Percentiles rank a stretch among this genome's conserved stretches.
These are phyloP conservation scores for Coniochaeta hoffmannii DNA, from an alignment of 2,329 filamentous ascomycete species.

Conservation along the genomic window DNA sequence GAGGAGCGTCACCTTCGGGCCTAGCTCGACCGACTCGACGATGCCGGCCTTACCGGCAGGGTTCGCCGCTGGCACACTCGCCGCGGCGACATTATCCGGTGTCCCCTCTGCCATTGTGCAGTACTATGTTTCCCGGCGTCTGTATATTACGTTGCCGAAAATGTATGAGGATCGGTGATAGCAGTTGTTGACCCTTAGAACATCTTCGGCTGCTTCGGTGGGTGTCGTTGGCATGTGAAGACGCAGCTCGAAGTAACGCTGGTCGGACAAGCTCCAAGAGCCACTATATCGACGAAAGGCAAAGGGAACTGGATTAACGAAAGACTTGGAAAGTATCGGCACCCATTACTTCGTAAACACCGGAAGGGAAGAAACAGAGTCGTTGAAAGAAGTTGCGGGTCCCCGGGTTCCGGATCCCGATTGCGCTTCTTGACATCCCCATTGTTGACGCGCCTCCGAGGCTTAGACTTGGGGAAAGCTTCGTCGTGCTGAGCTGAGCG, in stretches of 20 bases:
- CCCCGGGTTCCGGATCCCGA: no score
- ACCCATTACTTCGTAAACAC: no score
- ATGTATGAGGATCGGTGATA: background rate
- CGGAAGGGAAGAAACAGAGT: background rate
- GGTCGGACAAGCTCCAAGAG: background rate
- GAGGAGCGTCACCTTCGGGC: background rate
- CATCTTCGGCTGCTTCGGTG: background rate
- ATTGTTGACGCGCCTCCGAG: background rate
- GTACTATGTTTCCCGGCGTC: background rate
- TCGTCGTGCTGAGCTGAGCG: background rate
- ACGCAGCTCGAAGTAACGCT: background rate
- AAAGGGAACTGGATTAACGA: background rate
- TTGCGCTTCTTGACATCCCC: no score
- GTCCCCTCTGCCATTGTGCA: background rate
- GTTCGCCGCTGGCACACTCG: background rate
- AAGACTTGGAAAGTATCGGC: background rate
- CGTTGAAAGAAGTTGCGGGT: background rate
- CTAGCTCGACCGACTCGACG: background rate
- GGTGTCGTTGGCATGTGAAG: background rate
- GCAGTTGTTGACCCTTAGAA: background rate
- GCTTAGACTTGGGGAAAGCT: background rate
- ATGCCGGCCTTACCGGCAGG: background rate
- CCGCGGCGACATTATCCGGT: background rate
- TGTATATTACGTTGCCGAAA: background rate
- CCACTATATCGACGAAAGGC: background rate